Base-by-base conservation (phyloP, 2,329 filamentous ascomycete species). In the Diplocarpon mali region DNA sequence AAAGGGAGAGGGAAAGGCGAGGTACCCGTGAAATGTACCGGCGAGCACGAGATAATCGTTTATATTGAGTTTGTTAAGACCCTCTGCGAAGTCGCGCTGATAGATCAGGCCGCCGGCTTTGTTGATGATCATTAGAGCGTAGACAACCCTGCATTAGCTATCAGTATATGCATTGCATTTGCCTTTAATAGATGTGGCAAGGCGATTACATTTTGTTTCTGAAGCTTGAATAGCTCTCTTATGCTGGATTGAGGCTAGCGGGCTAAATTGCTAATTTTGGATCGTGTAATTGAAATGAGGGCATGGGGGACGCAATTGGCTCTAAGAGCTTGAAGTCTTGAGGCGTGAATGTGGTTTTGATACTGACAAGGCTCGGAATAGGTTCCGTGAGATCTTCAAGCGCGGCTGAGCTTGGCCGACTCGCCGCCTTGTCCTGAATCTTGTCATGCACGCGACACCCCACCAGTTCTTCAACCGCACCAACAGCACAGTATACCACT, bases 41-140 rank as follows among this genome's bases (percentile, higher is more conserved):
- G 92, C 92, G 24, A 98, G 78, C 56, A 96, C 90, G 28, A 98
- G 83, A 62, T 93, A 94, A 71, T 98, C 92, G 64, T 98, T 98
- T 56, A 86, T 90, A 55, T 78, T 85, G 57, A 98, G 80, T 63
- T 90, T 87, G 64, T 85, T 85, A 48, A 98, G 76, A 37, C 76
- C 84, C 35, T 90, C 79, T 59, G 89, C 81, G 65, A 98, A 96
- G 61, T 87, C 85, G 57, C 88, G 86, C 67, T 96, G 90, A 72
- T 94, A 98, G 66, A 98, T 82, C 43, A 98, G 76, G 58, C 92
- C 92, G 49, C 89, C 92, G 53, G 92, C 89, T 75, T 98, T 98
- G 73, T 95, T 96, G 71, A 98, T 95, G 64, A 98, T 83, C 64
- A 96, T 88, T 61, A 98, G 82, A 47, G 89, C 81, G 66, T 93